Evolutionary conservation across 2,329 filamentous ascomycete genomes (phyloP).

Genomic region (Plenodomus lindquistii): DNA sequence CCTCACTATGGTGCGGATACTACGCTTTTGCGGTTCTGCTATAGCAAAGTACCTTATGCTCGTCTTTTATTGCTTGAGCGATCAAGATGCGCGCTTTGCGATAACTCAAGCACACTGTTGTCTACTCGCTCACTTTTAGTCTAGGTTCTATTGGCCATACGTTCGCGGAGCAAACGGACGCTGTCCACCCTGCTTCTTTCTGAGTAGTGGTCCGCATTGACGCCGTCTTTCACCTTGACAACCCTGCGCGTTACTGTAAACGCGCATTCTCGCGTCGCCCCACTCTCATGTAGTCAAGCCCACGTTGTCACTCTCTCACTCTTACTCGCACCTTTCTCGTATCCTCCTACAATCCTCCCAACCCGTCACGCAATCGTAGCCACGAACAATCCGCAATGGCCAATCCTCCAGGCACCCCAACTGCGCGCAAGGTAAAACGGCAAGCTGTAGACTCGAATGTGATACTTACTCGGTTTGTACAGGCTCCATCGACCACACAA

Average conservation of each 20-base stretch:
- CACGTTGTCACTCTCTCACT: neutral
- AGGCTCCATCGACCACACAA: neutral
- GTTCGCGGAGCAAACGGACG: neutral
- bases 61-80: neutral
- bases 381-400: neutral
- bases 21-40: no score
- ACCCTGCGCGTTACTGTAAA: no score
- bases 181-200: neutral
- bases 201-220: neutral
- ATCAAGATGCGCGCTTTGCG: no score
- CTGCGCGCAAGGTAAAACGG: slow-evolving; percentile 11
- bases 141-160: no score
- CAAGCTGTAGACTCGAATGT: neutral
- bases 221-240: neutral
- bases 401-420: slow-evolving; percentile 4
- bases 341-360: neutral
- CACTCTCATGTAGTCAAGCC: neutral
- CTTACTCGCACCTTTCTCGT: neutral
- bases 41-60: no score
- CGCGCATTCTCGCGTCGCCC: neutral
- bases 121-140: neutral
- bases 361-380: neutral
- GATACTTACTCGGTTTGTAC: neutral
- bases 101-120: no score
- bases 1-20: no score